Evolutionary conservation across 1,284 basidiomycete species (phyloP), one percentile per base, ranked within the genome.

Genomic region (Trichosporon sp.): DNA sequence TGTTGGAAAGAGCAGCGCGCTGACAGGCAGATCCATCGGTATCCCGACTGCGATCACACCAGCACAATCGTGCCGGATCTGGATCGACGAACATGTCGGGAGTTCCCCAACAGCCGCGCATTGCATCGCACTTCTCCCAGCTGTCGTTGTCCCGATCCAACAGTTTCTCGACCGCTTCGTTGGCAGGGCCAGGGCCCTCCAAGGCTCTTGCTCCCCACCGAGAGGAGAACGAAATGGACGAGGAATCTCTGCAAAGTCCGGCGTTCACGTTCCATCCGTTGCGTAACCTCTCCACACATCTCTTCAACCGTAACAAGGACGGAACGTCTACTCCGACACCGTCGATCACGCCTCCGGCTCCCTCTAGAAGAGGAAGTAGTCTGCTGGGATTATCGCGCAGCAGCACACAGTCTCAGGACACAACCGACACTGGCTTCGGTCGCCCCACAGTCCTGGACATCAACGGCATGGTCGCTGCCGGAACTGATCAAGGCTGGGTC

Each of bases 391-490:
- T 65, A 12, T 65, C 64, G 3, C 38, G 38, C 64, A 46, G 40
- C 37, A 38, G 63, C 37, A 61, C 32, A 37, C 67, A 64, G 66
- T 65, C 31, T 12, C 7, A 12, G 51, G 35, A 65, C 40, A 8
- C 68, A 26, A 48, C 38, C 8, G 67, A 71, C 61, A 61, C 61
- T 26, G 26, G 26, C n/a, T 68, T 79, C 46, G 92, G 92, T 0
- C 85, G 84, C 0, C 94, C 96, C 0, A 93, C 91, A 0, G 92
- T 92, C 11, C 84, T 98, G 70, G 90, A 92, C 8, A 91, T 92
- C 10, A 93, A 93, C 76, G 96, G 95, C 0, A 85, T 97, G 72
- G 89, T 99, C 43, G 98, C 94, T 73, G 86, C 98, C 4, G 97
- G 97, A 3, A 95, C 92, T 0, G 89, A 91, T 63, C 85, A 86